These are phyloP conservation scores for Phoenix dactylifera DNA, from an alignment of 176 grass and related monocot species.

Conservation along the genomic window DNA sequence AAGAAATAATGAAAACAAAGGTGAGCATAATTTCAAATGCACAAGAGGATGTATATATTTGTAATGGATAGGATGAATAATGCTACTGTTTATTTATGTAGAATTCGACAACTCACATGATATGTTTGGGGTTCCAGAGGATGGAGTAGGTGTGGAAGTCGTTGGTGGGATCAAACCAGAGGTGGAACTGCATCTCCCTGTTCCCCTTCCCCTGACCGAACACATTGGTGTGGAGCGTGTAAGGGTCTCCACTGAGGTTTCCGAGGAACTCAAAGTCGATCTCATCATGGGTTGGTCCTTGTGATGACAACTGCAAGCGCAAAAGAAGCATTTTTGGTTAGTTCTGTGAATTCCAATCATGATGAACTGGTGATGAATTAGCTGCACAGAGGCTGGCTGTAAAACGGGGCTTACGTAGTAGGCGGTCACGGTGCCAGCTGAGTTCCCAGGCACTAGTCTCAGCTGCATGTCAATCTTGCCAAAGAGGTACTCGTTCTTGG, in stretches of 20 bases:
- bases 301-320: constrained; percentile 51
- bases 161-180: constrained; percentile 81
- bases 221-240: constrained; percentile 88
- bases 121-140: constrained; percentile 80
- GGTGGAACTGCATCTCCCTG: constrained; percentile 80
- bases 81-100: too few species aligned
- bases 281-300: constrained; percentile 65
- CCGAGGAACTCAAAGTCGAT: constrained; percentile 92
- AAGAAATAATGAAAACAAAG: not conserved
- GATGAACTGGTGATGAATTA: too few species aligned
- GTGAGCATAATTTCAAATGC: too few species aligned
- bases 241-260: constrained; percentile 57
- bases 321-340: too few species aligned
- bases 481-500: constrained; percentile 68
- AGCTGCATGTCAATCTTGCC: constrained; percentile 96
- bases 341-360: too few species aligned
- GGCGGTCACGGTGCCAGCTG: constrained; percentile 76
- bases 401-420: constrained; percentile 42
- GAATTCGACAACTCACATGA: constrained; percentile 41
- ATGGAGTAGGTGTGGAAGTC: constrained; percentile 91
- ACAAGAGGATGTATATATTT: too few species aligned
- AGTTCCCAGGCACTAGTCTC: constrained; percentile 74
- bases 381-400: too few species aligned
- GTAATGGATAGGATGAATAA: too few species aligned
- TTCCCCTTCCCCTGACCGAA: constrained; percentile 64